Conservation (phyloP, 1,284 basidiomycete species). For the Malassezia vespertilionis region DNA sequence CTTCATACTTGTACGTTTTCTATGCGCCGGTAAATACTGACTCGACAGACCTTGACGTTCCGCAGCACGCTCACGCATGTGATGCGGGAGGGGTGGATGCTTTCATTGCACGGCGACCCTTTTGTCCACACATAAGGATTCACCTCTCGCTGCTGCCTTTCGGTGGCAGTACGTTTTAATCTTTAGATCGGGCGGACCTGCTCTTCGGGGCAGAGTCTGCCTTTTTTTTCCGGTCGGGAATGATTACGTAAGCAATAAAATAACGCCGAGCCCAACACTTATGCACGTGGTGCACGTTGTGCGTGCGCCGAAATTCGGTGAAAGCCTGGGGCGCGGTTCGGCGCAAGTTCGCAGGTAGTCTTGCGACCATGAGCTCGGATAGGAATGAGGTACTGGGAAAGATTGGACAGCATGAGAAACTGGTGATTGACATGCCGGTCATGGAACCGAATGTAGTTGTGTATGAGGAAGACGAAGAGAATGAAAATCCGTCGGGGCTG, state of each 20-base stretch:
- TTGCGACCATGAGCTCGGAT: not conserved
- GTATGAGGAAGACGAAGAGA: slow-evolving; percentile 26
- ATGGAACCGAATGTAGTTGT: slow-evolving; percentile 6
- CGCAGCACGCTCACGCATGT: slow-evolving; percentile 20
- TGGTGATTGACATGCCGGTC: not conserved
- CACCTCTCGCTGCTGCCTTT: slow-evolving; percentile 17
- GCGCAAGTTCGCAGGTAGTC: too few species aligned
- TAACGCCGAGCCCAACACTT: too few species aligned
- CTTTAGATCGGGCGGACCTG: slow-evolving; percentile 19
- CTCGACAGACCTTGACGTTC: slow-evolving; percentile 19
- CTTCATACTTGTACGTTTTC: slow-evolving; percentile 18
- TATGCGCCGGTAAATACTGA: not conserved
- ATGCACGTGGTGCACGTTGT: not conserved
- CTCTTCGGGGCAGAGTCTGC: slow-evolving; percentile 17
- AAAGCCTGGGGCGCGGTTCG: not conserved
- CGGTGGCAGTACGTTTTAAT: slow-evolving; percentile 20
- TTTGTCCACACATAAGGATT: slow-evolving; percentile 19
- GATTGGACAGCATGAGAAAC: not conserved
- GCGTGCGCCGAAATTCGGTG: too few species aligned
- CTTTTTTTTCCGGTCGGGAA: not conserved
- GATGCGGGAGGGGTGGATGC: slow-evolving; percentile 17
- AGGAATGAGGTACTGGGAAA: not conserved
- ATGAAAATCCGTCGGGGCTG: slow-evolving; percentile 21
- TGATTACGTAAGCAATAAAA: slow-evolving; percentile 18
- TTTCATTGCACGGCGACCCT: slow-evolving; percentile 22